Evolutionary conservation across 805 yeast species (phyloP).

Genomic region (Zygosaccharomyces rouxii): DNA sequence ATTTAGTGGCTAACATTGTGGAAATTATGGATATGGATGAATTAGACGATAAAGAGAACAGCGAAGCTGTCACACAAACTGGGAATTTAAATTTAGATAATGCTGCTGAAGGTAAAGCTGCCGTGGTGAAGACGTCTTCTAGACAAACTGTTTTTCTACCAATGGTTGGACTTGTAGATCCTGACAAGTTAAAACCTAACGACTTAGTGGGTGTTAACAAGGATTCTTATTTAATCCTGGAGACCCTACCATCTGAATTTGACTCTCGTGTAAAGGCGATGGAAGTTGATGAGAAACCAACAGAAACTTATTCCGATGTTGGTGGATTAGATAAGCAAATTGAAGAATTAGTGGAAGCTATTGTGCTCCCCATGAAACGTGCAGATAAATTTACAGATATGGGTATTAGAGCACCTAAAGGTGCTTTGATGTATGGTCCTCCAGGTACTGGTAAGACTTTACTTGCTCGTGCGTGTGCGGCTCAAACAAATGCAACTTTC

Average conservation of each 20-base stretch:
- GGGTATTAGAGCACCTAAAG: slow-evolving; percentile 97
- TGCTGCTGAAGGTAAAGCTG: slow-evolving; percentile 90
- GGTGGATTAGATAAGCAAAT: slow-evolving; percentile 98
- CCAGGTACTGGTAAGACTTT: slow-evolving; percentile 99
- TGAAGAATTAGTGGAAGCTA: slow-evolving; percentile 97
- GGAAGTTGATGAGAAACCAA: slow-evolving; percentile 99
- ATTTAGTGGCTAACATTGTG: slow-evolving; percentile 93
- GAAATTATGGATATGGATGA: slow-evolving; percentile 86
- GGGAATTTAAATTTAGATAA: slow-evolving; percentile 93
- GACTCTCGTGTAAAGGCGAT: slow-evolving; percentile 97
- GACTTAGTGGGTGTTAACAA: slow-evolving; percentile 97
- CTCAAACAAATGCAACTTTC: slow-evolving; percentile 96
- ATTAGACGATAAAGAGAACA: slow-evolving; percentile 66
- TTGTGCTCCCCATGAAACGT: slow-evolving; percentile 96
- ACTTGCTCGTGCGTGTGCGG: slow-evolving; percentile 97
- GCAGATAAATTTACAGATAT: slow-evolving; percentile 90
- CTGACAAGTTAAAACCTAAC: slow-evolving; percentile 89
- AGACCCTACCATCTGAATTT: slow-evolving; percentile 93
- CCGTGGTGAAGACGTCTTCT: slow-evolving; percentile 95
- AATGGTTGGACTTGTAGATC: slow-evolving; percentile 90
- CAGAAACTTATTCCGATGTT: slow-evolving; percentile 93
- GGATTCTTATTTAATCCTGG: slow-evolving; percentile 89
- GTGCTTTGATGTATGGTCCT: slow-evolving; percentile 98
- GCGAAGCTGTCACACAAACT: slow-evolving; percentile 64
- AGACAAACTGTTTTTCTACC: slow-evolving; percentile 97